Percentiles rank a stretch among this genome's conserved stretches.
Conservation (phyloP, 2,329 filamentous ascomycete genomes). For the Didymella exigua region DNA sequence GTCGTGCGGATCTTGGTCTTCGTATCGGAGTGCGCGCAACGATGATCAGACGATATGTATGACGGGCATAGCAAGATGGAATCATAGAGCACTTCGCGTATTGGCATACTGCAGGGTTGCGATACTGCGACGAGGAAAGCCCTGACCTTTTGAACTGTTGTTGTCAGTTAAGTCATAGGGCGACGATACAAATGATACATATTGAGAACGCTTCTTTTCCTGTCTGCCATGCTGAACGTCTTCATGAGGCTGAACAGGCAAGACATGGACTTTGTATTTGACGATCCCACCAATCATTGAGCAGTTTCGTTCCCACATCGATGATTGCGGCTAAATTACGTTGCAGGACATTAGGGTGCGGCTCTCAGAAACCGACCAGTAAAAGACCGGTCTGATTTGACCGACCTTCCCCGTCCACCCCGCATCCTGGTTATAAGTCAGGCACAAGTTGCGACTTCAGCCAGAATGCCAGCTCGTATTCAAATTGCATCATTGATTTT, state of each 20-base stretch:
- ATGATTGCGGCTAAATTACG: slow-evolving; percentile 26
- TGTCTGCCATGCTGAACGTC: background rate
- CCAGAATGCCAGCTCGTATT: slow-evolving; percentile 24
- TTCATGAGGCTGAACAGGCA: background rate
- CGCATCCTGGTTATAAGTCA: slow-evolving; percentile 27
- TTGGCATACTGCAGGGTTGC: background rate
- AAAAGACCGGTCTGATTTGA: slow-evolving; percentile 36
- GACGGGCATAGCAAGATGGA: background rate
- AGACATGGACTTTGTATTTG: background rate
- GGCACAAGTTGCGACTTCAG: slow-evolving; percentile 22
- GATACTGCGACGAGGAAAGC: background rate
- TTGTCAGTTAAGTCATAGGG: background rate
- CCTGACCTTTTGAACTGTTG: background rate
- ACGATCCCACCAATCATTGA: background rate
- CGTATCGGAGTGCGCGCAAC: background rate
- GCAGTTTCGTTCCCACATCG: slow-evolving; percentile 15
- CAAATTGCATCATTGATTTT: slow-evolving; percentile 8
- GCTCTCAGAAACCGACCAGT: slow-evolving; percentile 13
- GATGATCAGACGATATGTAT: background rate
- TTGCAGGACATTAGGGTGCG: background rate
- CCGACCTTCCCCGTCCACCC: slow-evolving; percentile 37
- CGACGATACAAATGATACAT: slow-evolving; percentile 15
- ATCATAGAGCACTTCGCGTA: background rate
- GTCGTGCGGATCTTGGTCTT: background rate
- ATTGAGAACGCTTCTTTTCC: background rate